Evolutionary conservation across 2,329 filamentous ascomycete genomes (phyloP).

Genomic region (Alternaria sp.): DNA sequence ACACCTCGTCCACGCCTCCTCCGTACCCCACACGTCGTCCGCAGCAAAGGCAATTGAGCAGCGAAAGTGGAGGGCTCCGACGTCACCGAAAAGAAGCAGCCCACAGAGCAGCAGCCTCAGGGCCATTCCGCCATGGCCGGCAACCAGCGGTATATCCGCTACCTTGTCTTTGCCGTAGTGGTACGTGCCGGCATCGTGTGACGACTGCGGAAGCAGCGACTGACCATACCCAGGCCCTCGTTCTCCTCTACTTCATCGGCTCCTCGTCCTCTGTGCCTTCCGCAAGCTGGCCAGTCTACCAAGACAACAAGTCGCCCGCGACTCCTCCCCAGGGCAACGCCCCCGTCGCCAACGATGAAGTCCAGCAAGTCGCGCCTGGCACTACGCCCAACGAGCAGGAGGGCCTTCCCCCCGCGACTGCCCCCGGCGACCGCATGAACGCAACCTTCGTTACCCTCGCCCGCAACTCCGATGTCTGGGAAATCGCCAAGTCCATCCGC

Average conservation of each 20-base stretch:
- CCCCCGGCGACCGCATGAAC: conserved; percentile 80
- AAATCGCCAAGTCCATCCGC: conserved; percentile 93
- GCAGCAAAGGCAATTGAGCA: conserved; percentile 1
- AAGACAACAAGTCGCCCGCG: conserved; percentile 24
- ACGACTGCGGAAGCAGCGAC: neutral
- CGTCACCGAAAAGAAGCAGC: conserved; percentile 27
- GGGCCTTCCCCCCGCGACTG: conserved; percentile 52
- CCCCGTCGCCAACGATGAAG: conserved; percentile 16
- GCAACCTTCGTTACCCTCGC: conserved; percentile 97
- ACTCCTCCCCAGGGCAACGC: conserved; percentile 18
- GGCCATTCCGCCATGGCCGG: conserved; percentile 69
- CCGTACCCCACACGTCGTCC: conserved; percentile 9
- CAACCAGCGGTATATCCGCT: conserved; percentile 73
- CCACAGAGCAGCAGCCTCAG: conserved; percentile 21
- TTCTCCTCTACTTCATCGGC: conserved; percentile 83
- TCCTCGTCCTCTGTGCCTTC: conserved; percentile 59
- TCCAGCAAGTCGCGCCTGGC: conserved; percentile 19
- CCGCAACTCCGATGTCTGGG: conserved; percentile 93
- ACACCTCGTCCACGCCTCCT: neutral
- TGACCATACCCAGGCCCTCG: conserved; percentile 59
- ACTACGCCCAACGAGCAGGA: conserved; percentile 44
- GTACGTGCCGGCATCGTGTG: conserved; percentile 56
- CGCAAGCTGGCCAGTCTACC: conserved; percentile 40
- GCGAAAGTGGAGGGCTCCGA: conserved; percentile 38
- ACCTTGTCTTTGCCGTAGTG: conserved; percentile 81